Evolutionary conservation across 2,329 filamentous ascomycete genomes (phyloP).

Genomic region (Dactylella cylindrospora): DNA sequence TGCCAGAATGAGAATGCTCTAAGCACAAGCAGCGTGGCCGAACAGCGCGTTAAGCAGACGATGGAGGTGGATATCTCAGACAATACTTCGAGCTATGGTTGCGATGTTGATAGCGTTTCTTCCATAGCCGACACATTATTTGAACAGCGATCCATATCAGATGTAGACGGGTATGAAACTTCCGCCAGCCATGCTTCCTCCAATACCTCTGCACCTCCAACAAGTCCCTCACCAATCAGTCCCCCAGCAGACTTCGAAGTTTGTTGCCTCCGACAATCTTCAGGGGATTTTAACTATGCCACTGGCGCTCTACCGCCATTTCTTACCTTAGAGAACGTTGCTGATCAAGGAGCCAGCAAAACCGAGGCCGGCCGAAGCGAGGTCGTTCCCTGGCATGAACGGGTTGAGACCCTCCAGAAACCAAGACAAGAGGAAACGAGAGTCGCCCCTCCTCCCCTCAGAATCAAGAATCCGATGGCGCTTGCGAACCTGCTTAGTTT

Average conservation of each 20-base stretch:
- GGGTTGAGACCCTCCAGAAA: constrained; percentile 3
- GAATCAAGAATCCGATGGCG: constrained; percentile 28
- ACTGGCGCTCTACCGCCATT: constrained; percentile 21
- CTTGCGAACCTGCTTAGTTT: constrained; percentile 16
- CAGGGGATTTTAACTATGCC: constrained; percentile 7
- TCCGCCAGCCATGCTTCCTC: constrained; percentile 26
- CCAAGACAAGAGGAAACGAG: not conserved
- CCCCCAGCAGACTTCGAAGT: constrained; percentile 17
- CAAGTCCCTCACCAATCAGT: constrained; percentile 35
- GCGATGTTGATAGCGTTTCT: constrained; percentile 18
- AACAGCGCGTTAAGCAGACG: too few species aligned
- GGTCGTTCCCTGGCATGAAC: constrained; percentile 9
- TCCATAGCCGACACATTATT: constrained; percentile 20
- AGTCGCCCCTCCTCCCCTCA: not conserved
- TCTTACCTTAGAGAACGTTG: constrained; percentile 14
- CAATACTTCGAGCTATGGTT: not conserved
- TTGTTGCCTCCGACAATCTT: constrained; percentile 1
- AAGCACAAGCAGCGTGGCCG: too few species aligned
- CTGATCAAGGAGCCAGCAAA: constrained; percentile 16
- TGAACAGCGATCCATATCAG: constrained; percentile 25
- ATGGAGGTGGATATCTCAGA: constrained; percentile 1
- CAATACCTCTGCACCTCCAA: constrained; percentile 31
- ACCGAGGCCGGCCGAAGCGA: constrained; percentile 2
- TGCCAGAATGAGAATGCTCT: too few species aligned
- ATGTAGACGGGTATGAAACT: constrained; percentile 37